Base-by-base conservation (phyloP, 331 rosid species). In the Pyrus hybrid region DNA sequence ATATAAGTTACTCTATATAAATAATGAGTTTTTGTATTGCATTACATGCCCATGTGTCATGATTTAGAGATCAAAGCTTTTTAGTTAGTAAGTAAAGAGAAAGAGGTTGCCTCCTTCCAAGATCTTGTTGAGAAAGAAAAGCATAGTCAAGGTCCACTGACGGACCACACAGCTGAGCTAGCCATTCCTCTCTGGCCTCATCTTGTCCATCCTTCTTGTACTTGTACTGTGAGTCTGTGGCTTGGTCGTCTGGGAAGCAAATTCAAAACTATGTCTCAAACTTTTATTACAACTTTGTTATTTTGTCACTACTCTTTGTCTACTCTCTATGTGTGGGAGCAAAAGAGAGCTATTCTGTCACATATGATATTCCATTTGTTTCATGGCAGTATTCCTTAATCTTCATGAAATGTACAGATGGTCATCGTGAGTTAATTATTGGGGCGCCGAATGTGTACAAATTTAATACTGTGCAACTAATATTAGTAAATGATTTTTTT, bases 71-170 rank as follows among this genome's bases (percentile, higher is more conserved):
- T 81, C 32, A 63, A 69, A 41, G 82, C 87, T 82, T 86, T 84
- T 79, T 86, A 83, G 61, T 90, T 75, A 77, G 23, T 81, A 81
- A 92, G 49, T 43, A 90, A 94, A 77, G 82, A 5, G 18, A 17
- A 49, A 85, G 13, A 37, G 75, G 88, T 53, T 84, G 80, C 82
- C 73, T 77, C 79, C 73, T 43, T 43, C 83, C 81, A 81, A 79
- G 86, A 86, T 92, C 91, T 87, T 90, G 73, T 86, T 83, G 62
- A 80, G 80, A 81, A 91, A 85, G 89, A 91, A 91, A 91, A 89
- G 97, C 91, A 85, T 83, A 85, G 89, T 89, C 93, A 89, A 89
- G 77, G 84, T 87, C 86, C 86, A 86, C 82, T 82, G 83, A 76
- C 80, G 72, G 32, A 13, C 49, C 45, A 37, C 49, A 43, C 49